Base-by-base conservation (phyloP, 2,329 filamentous ascomycete genomes). In the Epichloe uncinata region DNA sequence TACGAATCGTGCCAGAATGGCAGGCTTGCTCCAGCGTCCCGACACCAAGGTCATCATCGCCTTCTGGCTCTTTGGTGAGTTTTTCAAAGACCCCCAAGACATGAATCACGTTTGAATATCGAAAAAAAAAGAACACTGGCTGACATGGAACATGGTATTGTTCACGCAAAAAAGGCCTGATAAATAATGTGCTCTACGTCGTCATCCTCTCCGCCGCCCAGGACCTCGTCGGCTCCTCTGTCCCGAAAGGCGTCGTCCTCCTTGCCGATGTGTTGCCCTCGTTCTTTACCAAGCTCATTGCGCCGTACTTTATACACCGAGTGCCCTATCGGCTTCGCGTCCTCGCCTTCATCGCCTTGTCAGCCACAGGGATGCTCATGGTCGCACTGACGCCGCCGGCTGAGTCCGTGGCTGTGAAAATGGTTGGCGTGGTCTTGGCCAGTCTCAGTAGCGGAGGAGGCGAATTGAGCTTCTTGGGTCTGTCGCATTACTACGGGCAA, bases 141-240 rank as follows among this genome's bases (percentile, higher is more conserved):
- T 47, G 16, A 45, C 43, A 9, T 8, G 26, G 26, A 3, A 18
- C 7, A 22, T 35, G 16, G 12, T 8, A 22, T 26, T 7, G 16
- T 26, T 2, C 13, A 20, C 18, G 12, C 18, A 30, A 30, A 20
- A 26, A 20, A 69, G 68, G 68, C 50, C 63, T 69, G 16, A 93
- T 97, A 64, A 97, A 98, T 69, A 97, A 97, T 70, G 87, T 97
- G 58, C 85, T 96, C 69, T 97, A 96, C 68, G 91, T 97, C 50
- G 87, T 97, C 65, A 93, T 97, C 63, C 84, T 98, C 60, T 94
- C 89, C 33, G 87, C 93, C 36, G 93, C 93, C 3, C 85, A 96
- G 60, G 93, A 98, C 62, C 85, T 98, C 54, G 93, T 97, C 58
- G 91, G 91, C 36, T 84, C 87, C 33, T 84, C 87, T 34, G 75